Conservation (phyloP, 139 green algal species). For the Volvox africanus region DNA sequence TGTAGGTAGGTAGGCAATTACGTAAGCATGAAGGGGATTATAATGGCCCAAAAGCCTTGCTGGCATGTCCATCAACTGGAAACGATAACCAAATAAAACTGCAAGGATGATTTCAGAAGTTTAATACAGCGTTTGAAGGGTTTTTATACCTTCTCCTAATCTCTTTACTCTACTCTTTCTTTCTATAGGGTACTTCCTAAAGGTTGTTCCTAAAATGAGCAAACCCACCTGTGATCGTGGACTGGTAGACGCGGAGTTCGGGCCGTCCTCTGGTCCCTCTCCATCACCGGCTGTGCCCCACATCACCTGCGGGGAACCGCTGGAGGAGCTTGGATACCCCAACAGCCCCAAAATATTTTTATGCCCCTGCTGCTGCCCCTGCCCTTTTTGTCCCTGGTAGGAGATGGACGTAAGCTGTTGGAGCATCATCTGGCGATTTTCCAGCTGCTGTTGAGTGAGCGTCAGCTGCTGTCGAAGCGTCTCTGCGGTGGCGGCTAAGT, state of each 20-base stretch:
- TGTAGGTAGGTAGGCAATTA: no score
- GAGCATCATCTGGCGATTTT: constrained; percentile 18
- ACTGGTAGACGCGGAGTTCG: constrained; percentile 4
- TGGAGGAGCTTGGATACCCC: neutral
- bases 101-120: no score
- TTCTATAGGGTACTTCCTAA: no score
- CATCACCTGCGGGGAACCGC: neutral
- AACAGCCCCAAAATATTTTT: neutral
- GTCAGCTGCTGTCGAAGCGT: constrained; percentile 34
- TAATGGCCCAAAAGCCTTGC: no score
- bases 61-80: no score
- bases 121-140: no score
- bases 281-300: neutral
- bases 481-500: constrained; percentile 9
- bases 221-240: constrained; percentile 13
- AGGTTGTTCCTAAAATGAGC: no score
- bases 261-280: neutral
- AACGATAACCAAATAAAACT: no score
- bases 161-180: no score
- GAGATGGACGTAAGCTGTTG: constrained; percentile 25
- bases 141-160: no score
- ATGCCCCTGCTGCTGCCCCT: neutral
- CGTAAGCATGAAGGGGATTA: no score
- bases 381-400: neutral
- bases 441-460: constrained; percentile 44